Conservation (phyloP, 228 moss, liverwort and hornwort genomes). For the Sphagnum magellanicum region DNA sequence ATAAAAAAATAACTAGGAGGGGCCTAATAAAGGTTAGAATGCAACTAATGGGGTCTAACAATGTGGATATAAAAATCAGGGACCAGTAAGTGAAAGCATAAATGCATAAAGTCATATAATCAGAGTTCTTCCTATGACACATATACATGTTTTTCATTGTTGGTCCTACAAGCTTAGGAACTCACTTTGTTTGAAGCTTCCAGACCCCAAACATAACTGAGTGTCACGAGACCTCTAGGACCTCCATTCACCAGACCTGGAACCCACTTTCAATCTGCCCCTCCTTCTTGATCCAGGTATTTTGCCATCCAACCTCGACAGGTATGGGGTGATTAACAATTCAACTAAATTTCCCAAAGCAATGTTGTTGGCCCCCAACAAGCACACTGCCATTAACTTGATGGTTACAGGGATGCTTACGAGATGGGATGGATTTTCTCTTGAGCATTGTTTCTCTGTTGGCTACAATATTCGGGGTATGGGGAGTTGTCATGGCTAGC, state of each 20-base stretch:
- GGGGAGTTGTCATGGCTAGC: conserved; percentile 10
- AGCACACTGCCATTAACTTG: too few species aligned
- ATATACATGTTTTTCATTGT: too few species aligned
- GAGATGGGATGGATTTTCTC: conserved; percentile 65
- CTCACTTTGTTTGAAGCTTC: conserved; percentile 87
- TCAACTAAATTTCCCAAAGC: too few species aligned
- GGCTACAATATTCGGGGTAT: neutral
- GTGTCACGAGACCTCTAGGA: conserved; percentile 66
- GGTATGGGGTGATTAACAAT: too few species aligned
- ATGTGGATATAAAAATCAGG: too few species aligned
- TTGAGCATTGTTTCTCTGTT: conserved; percentile 32
- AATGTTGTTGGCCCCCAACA: too few species aligned
- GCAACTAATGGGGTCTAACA: too few species aligned
- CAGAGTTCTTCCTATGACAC: too few species aligned
- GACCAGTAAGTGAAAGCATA: too few species aligned
- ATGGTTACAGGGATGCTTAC: conserved; percentile 9
- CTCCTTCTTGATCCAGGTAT: conserved; percentile 28
- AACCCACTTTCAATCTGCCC: conserved; percentile 67
- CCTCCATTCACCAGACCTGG: conserved; percentile 55
- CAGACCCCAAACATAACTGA: conserved; percentile 87
- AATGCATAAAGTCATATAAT: too few species aligned
- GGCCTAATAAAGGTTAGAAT: too few species aligned
- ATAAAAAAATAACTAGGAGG: too few species aligned
- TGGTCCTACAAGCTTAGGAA: neutral
- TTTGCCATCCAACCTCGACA: neutral